These are phyloP conservation scores for Exophiala viscosa DNA, from an alignment of 2,329 filamentous ascomycete genomes.

Conservation along the genomic window DNA sequence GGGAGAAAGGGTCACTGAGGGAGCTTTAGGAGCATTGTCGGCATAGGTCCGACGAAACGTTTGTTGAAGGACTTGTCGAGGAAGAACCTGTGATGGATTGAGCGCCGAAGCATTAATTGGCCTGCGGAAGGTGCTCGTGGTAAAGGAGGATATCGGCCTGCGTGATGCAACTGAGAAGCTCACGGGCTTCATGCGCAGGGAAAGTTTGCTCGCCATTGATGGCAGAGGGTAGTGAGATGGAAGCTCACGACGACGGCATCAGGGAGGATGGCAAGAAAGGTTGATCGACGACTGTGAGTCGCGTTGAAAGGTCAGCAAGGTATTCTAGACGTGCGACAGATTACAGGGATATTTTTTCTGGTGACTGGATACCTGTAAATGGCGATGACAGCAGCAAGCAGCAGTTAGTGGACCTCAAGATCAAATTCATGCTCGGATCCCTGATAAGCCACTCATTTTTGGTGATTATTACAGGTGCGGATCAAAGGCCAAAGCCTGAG, in stretches of 20 bases:
- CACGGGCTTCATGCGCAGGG: conserved; percentile 20
- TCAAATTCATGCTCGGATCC: not conserved
- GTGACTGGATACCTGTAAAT: not conserved
- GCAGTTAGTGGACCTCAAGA: not conserved
- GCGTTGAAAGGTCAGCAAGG: not conserved
- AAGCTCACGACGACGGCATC: conserved; percentile 1
- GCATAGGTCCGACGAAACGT: conserved; percentile 49
- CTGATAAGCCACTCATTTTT: not conserved
- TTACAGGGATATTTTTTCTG: not conserved
- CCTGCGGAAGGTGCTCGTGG: conserved; percentile 11
- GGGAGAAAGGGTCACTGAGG: conserved; percentile 36
- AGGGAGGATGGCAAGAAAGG: conserved; percentile 1
- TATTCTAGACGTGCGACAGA: not conserved
- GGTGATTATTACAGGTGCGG: too few relatives aligned
- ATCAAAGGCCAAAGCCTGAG: too few relatives aligned
- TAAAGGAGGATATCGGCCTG: conserved; percentile 19
- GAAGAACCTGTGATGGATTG: conserved; percentile 9
- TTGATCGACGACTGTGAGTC: not conserved
- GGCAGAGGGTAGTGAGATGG: conserved; percentile 4
- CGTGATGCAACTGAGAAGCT: conserved; percentile 20
- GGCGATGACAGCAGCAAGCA: not conserved
- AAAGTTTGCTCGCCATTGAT: conserved; percentile 26
- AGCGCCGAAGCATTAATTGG: conserved; percentile 7
- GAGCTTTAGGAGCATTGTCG: conserved; percentile 42
- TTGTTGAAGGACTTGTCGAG: conserved; percentile 33